Conservation (phyloP, 2,329 filamentous ascomycete genomes). For the Penicillium sp. region DNA sequence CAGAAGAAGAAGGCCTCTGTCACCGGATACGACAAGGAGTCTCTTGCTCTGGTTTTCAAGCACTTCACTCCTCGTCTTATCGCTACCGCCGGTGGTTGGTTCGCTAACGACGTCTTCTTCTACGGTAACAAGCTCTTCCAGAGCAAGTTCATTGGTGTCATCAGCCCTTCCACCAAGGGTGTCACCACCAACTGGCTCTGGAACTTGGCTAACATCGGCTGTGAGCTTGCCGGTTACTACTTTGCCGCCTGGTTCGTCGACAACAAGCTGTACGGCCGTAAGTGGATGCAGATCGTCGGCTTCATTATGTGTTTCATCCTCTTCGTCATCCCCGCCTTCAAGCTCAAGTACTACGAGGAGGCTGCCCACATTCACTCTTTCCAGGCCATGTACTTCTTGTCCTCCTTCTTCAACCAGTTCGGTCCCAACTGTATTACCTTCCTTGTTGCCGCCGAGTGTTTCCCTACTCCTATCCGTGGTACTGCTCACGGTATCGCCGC, state of each 20-base stretch:
- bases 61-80: conserved; percentile 84
- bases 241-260: conserved; percentile 82
- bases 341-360: conserved; percentile 76
- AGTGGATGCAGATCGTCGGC: conserved; percentile 92
- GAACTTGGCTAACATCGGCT: conserved; percentile 85
- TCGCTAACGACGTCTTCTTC: conserved; percentile 96
- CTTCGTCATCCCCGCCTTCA: conserved; percentile 87
- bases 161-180: conserved; percentile 65
- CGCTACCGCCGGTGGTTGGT: conserved; percentile 87
- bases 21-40: conserved; percentile 84
- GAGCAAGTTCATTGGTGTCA: conserved; percentile 78
- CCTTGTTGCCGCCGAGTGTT: conserved; percentile 91
- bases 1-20: conserved; percentile 84
- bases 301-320: conserved; percentile 92
- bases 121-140: conserved; percentile 99
- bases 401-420: conserved; percentile 98
- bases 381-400: conserved; percentile 97
- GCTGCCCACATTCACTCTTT: conserved; percentile 72
- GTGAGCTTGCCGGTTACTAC: conserved; percentile 85
- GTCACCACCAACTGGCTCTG: conserved; percentile 87
- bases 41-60: conserved; percentile 70
- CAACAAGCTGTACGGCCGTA: conserved; percentile 93
- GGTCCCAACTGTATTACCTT: conserved; percentile 95
- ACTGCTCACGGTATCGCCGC: conserved; percentile 92
- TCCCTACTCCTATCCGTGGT: conserved; percentile 86